Conservation (phyloP, 1,284 basidiomycete genomes). For the Trichosporon asahii region DNA sequence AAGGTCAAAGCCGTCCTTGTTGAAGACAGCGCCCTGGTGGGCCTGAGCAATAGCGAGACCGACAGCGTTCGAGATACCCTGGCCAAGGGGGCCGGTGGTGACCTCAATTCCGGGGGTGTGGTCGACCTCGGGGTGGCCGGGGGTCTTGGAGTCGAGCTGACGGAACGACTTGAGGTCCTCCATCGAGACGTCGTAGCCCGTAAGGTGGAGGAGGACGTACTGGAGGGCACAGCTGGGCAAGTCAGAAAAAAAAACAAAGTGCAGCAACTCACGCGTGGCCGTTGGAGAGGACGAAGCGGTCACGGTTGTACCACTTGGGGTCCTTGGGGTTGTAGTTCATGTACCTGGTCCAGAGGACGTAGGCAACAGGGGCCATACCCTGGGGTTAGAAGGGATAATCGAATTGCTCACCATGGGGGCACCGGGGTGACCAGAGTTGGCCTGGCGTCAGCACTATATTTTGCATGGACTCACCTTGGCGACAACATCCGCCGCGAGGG, state of each 20-base stretch:
- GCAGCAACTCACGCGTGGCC: slow-evolving; percentile 49
- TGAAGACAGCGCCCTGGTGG: slow-evolving; percentile 82
- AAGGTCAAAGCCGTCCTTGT: slow-evolving; percentile 78
- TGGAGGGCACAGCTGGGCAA: slow-evolving; percentile 64
- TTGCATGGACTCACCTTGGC: slow-evolving; percentile 52
- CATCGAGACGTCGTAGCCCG: slow-evolving; percentile 56
- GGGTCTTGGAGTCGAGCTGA: slow-evolving; percentile 82
- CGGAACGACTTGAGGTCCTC: slow-evolving; percentile 54
- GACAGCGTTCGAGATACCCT: slow-evolving; percentile 85
- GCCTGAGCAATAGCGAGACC: slow-evolving; percentile 90
- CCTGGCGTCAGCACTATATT: slow-evolving; percentile 54
- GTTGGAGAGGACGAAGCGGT: slow-evolving; percentile 57
- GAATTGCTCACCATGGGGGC: slow-evolving; percentile 66
- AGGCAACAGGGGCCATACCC: slow-evolving; percentile 80
- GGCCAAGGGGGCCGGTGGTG: slow-evolving; percentile 92
- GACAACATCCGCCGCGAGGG: slow-evolving; percentile 54
- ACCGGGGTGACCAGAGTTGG: slow-evolving; percentile 91
- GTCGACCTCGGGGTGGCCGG: slow-evolving; percentile 84
- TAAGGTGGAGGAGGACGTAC: slow-evolving; percentile 54
- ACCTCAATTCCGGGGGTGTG: slow-evolving; percentile 93
- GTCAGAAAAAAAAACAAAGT: not conserved
- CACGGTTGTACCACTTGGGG: slow-evolving; percentile 88
- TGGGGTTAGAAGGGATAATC: too few relatives aligned
- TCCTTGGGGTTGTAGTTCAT: slow-evolving; percentile 81
- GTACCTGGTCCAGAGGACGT: slow-evolving; percentile 78